Percentiles rank a stretch among this genome's conserved stretches.
Evolutionary conservation across 441 rosid genomes (phyloP).

Genomic region (Euphorbia corollata): DNA sequence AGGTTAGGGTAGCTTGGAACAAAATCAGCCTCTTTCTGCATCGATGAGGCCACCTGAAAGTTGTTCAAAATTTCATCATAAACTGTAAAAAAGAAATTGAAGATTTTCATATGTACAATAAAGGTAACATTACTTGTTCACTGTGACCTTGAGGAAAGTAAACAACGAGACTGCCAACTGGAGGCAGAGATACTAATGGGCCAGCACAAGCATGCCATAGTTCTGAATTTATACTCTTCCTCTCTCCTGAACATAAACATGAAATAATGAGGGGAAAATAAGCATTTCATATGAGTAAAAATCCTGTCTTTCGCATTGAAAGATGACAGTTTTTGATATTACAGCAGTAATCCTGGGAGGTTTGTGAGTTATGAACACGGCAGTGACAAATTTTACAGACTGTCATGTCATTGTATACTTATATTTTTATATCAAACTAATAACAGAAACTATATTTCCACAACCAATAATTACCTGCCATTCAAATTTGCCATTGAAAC

Average conservation of each 20-base stretch:
- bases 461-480: background rate
- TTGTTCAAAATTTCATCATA: conserved; percentile 12
- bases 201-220: conserved; percentile 99
- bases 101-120: conserved; percentile 15
- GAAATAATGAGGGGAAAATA: background rate
- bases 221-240: conserved; percentile 74
- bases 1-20: conserved; percentile 91
- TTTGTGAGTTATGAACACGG: background rate
- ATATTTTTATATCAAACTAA: background rate
- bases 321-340: background rate
- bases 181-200: conserved; percentile 83
- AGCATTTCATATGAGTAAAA: background rate
- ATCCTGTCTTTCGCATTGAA: background rate
- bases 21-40: conserved; percentile 84
- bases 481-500: background rate
- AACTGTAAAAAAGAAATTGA: conserved; percentile 4
- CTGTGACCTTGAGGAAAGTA: conserved; percentile 99
- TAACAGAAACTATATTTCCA: background rate
- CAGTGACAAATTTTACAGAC: background rate
- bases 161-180: conserved; percentile 89
- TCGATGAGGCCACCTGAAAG: conserved; percentile 84
- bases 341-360: background rate
- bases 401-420: background rate
- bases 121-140: conserved; percentile 62
- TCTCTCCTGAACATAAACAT: conserved; percentile 50